A percentile compares a stretch with the other conserved stretches of the same genome.
Conservation (phyloP, 177 flowering plant genomes). For the Vitis hybrid region DNA sequence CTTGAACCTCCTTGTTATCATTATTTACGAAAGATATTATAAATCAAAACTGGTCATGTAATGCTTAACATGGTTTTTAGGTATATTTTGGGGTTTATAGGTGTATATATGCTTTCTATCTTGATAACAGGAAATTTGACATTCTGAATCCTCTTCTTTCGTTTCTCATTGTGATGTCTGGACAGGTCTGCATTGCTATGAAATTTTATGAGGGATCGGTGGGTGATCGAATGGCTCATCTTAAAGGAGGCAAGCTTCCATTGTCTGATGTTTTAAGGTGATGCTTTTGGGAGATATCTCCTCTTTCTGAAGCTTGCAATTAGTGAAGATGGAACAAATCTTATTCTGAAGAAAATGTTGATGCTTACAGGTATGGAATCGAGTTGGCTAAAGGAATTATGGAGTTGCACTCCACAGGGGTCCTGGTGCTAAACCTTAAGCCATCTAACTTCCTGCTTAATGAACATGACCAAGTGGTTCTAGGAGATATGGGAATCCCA, state of each 20-base stretch:
- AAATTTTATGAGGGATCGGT: slow-evolving; percentile 88
- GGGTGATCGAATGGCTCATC: slow-evolving; percentile 76
- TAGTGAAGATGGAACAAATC: too few relatives aligned
- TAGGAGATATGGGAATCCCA: slow-evolving; percentile 88
- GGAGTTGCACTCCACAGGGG: slow-evolving; percentile 66
- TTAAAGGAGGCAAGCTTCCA: slow-evolving; percentile 68
- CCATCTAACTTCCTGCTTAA: slow-evolving; percentile 76
- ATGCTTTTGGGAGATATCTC: slow-evolving; percentile 4
- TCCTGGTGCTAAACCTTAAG: slow-evolving; percentile 77
- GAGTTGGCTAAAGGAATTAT: slow-evolving; percentile 67
- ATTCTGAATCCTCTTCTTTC: background rate
- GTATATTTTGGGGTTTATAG: background rate
- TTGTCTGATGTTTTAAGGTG: slow-evolving; percentile 79
- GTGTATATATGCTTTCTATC: background rate
- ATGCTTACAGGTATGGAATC: slow-evolving; percentile 68
- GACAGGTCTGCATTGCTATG: slow-evolving; percentile 75
- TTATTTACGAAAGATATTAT: too few relatives aligned
- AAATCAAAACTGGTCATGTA: too few relatives aligned
- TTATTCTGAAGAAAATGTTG: too few relatives aligned
- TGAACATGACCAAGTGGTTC: slow-evolving; percentile 57
- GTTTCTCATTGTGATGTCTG: background rate
- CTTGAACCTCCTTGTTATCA: too few relatives aligned
- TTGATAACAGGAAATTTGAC: background rate
- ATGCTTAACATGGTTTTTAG: slow-evolving; percentile 2
- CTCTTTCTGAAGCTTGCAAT: too few relatives aligned